Evolutionary conservation across 2,329 filamentous ascomycete genomes (phyloP), one percentile per base, ranked within the genome.

Genomic region (Cadophora gregata): DNA sequence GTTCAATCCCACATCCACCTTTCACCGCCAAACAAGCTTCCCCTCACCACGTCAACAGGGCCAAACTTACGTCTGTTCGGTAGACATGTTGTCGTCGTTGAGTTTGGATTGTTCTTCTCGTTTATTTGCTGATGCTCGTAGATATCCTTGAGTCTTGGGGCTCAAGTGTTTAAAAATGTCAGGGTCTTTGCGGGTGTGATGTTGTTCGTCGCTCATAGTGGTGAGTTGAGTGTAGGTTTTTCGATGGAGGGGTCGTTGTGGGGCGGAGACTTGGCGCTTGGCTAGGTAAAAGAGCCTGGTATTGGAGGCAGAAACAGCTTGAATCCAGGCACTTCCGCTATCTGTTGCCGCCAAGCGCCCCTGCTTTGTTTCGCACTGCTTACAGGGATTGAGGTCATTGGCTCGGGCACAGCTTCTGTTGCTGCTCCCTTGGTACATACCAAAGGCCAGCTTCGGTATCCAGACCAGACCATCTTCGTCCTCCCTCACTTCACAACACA

Each of bases 31-130:
- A 62, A 64, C n/a, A 62, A 60, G 31, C 31, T 38, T 24, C 55
- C 58, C 55, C 24, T 63, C 36, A 58, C 31, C 33, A 65, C 29
- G 38, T 16, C 38, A 51, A 42, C 27, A 27, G 42, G 24, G 31
- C 4, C 24, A 58, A 47, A 73, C 75, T 63, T 84, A 97, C 93
- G 93, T 97, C 86, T 95, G 92, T 85, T 96, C 93, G 77, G 82
- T 84, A 84, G 92, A 87, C 89, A 91, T 91, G 79, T 79, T 88
- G 83, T 78, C 72, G 77, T 74, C 76, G 72, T 77, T 77, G 67
- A 72, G 74, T 74, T 63, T 71, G 59, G 66, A 71, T 70, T 67
- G 42, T 74, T 77, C 72, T 73, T 75, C 69, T 77, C 74, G 67
- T 69, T 78, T 75, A 25, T 67, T 73, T 70, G 72, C 71, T 70